Conservation (phyloP, 2,329 filamentous ascomycete species). For the Hirsutella minnesotensis region DNA sequence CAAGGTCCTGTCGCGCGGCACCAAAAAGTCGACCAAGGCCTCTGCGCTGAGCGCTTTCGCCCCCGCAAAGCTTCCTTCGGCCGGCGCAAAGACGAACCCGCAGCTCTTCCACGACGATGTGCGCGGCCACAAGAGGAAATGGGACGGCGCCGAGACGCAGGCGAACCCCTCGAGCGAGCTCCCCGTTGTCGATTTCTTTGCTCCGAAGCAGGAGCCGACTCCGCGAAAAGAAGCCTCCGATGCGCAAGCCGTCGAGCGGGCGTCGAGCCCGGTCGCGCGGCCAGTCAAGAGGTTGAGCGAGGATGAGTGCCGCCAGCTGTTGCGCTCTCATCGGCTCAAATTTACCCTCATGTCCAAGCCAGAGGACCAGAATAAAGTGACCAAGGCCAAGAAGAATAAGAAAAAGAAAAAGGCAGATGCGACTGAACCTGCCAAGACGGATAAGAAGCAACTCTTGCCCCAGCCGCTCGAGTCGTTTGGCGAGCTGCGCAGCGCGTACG, state of each 20-base stretch:
- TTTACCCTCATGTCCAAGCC: constrained; percentile 58
- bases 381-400: constrained; percentile 43
- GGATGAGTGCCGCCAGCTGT: constrained; percentile 59
- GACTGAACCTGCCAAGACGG: constrained; percentile 32
- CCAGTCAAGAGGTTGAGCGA: constrained; percentile 38
- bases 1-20: constrained; percentile 59
- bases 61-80: constrained; percentile 45
- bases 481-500: constrained; percentile 58
- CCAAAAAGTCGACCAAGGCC: constrained; percentile 39
- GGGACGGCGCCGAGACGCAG: constrained; percentile 25
- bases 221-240: constrained; percentile 17
- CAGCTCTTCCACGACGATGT: constrained; percentile 56
- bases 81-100: constrained; percentile 51
- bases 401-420: constrained; percentile 29
- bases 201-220: constrained; percentile 26
- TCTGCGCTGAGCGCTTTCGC: constrained; percentile 16
- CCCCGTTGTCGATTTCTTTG: constrained; percentile 48
- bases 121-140: constrained; percentile 43
- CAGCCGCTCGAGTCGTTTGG: constrained; percentile 69
- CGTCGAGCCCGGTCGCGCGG: constrained; percentile 14
- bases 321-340: constrained; percentile 76
- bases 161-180: constrained; percentile 18
- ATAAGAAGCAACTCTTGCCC: constrained; percentile 56
- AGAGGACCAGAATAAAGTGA: constrained; percentile 29
- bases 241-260: constrained; percentile 11